Conservation (phyloP, 2,329 filamentous ascomycete species). For the Helminthosporium solani region DNA sequence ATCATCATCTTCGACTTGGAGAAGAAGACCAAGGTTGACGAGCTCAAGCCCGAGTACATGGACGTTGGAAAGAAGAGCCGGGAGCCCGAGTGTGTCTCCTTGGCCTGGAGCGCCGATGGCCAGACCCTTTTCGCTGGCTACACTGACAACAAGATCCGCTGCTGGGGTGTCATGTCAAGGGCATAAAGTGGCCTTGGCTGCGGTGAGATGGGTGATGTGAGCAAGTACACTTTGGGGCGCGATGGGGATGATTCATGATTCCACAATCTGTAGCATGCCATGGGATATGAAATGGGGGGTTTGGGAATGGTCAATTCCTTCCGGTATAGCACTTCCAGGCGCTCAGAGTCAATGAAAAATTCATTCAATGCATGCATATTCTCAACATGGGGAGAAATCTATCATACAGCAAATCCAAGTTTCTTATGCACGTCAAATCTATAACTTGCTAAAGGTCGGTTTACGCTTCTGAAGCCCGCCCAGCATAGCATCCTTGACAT, state of each 20-base stretch:
- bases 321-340: constrained; percentile 44
- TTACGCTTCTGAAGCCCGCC: constrained; percentile 76
- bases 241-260: constrained; percentile 39
- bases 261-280: constrained; percentile 43
- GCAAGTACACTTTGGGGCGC: constrained; percentile 6
- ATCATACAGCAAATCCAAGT: neutral
- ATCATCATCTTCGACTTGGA: constrained; percentile 99
- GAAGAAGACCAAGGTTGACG: constrained; percentile 99
- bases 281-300: constrained; percentile 39
- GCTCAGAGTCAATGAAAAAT: constrained; percentile 48
- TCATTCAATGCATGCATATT: constrained; percentile 38
- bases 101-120: constrained; percentile 97
- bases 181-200: constrained; percentile 34
- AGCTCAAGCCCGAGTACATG: constrained; percentile 98
- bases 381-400: neutral
- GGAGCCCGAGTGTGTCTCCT: constrained; percentile 95
- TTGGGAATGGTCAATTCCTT: constrained; percentile 38
- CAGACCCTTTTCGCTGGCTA: constrained; percentile 99
- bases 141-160: constrained; percentile 83
- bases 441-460: constrained; percentile 84
- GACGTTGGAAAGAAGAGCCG: constrained; percentile 98
- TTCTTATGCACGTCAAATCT: too few species aligned
- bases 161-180: constrained; percentile 46
- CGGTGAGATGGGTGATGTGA: neutral
- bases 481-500: constrained; percentile 72